Evolutionary conservation across 768 basidiomycete genomes (phyloP), one percentile per base, ranked within the genome.

Genomic region (Psilocybe cubensis): DNA sequence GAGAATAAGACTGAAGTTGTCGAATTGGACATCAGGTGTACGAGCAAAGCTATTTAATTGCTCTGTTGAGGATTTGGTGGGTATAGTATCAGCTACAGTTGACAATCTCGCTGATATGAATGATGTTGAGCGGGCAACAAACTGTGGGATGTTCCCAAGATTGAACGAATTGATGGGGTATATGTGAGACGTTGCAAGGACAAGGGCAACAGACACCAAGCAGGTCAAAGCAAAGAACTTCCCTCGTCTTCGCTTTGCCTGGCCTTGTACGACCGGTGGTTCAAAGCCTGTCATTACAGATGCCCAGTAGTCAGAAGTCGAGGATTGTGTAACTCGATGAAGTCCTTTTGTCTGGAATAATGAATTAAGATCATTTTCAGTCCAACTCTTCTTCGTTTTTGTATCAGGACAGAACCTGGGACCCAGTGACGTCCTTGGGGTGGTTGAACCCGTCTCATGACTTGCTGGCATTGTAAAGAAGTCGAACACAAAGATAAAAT

Each of bases 1-100:
- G 38, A 92, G 63, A 53, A 87, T 78, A 9, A 93, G 74, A 66
- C 87, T 90, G 68, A 88, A 89, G 61, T 85, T 86, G 68, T 92
- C 91, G 60, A 81, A 83, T 41, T 67, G 67, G 7, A 82, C 78
- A 53, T 79, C 70, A 52, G 75, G 72, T 5, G 75, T 77, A 18
- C 72, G 54, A 20, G 60, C 58, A 25, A 66, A 52, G 21, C 50
- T 52, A 18, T 57, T 45, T n/a, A 56, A 27, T 25, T 52, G 56
- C 9, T 31, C 25, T 14, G 42, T 33, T 27, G 43, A 38, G 14
- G 45, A 42, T 6, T 62, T 54, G 20, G 54, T 42, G 25, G 54
- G 9, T n/a, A 38, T 12, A 11, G 29, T 11, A 40, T 62, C 56
- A 17, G 31, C n/a, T 7, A 24, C 24, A 29, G 11, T 12, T 23